phyloP scores from a whole-genome alignment of 805 yeast species.

The Suhomyces xylopsoci region DNA sequence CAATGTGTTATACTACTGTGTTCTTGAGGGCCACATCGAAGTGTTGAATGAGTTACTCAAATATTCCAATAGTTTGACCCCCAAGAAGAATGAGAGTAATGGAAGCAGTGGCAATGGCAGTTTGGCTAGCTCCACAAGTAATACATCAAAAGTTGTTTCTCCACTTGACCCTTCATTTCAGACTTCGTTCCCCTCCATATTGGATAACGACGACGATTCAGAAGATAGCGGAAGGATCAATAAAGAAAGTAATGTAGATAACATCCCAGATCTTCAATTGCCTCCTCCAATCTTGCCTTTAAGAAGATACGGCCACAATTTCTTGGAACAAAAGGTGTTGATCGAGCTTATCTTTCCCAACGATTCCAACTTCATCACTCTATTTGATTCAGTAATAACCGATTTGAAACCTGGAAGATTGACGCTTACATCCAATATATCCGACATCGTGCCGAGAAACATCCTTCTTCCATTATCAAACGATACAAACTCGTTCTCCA shows the following conservation, averaged over 20 bases:
- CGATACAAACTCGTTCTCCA: slow-evolving; percentile 43
- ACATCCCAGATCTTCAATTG: slow-evolving; percentile 83
- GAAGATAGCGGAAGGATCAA: slow-evolving; percentile 37
- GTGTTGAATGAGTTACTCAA: slow-evolving; percentile 68
- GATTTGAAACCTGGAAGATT: slow-evolving; percentile 71
- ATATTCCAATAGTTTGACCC: slow-evolving; percentile 20
- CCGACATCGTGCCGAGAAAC: slow-evolving; percentile 87
- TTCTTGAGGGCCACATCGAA: slow-evolving; percentile 90
- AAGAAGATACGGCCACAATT: slow-evolving; percentile 93
- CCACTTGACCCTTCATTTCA: not conserved
- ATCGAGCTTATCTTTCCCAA: slow-evolving; percentile 70
- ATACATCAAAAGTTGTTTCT: not conserved
- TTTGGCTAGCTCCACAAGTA: not conserved
- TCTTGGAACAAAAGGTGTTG: slow-evolving; percentile 83
- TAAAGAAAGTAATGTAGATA: slow-evolving; percentile 47
- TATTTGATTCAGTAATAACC: slow-evolving; percentile 37
- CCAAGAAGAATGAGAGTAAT: not conserved
- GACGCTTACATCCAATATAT: slow-evolving; percentile 70
- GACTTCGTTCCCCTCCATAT: slow-evolving; percentile 18
- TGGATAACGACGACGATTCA: slow-evolving; percentile 30
- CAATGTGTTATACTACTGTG: slow-evolving; percentile 82
- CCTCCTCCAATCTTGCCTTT: slow-evolving; percentile 97
- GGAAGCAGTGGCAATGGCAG: not conserved
- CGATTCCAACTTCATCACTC: slow-evolving; percentile 43
- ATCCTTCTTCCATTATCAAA: slow-evolving; percentile 74